Percentiles rank a stretch among this genome's conserved stretches.
These are phyloP conservation scores for Cladorrhinum samala DNA, from an alignment of 495 filamentous ascomycete species.

Conservation along the genomic window DNA sequence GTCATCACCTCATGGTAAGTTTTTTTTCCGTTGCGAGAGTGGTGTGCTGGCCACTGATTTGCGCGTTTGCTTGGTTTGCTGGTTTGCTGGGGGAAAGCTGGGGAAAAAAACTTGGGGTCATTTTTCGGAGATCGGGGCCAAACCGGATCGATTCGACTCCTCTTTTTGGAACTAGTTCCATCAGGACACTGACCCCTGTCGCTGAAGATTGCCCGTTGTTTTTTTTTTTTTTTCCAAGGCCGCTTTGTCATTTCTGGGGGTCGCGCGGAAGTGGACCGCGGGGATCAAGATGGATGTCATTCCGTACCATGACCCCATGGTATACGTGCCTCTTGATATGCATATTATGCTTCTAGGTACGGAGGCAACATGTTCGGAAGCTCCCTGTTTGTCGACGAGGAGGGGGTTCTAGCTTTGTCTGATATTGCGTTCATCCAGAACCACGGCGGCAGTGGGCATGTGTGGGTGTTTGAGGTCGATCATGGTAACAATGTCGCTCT, in stretches of 20 bases:
- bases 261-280: conserved; percentile 18
- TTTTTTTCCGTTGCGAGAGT: too few species aligned
- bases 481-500: too few species aligned
- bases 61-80: conserved; percentile 3
- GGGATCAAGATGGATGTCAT: conserved; percentile 18
- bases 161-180: neutral
- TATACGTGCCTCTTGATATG: conserved; percentile 31
- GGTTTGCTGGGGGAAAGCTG: conserved; percentile 16
- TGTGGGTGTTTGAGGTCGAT: neutral
- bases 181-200: conserved; percentile 20
- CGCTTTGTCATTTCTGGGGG: conserved; percentile 2
- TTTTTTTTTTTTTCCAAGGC: neutral
- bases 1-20: conserved; percentile 22
- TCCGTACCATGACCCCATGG: conserved; percentile 8
- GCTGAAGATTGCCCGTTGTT: conserved; percentile 15
- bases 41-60: neutral
- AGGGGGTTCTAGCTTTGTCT: conserved; percentile 4
- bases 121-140: conserved; percentile 8
- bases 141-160: conserved; percentile 19
- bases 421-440: conserved; percentile 19
- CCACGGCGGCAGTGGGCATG: neutral
- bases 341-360: conserved; percentile 10
- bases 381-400: conserved; percentile 20
- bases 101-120: conserved; percentile 6
- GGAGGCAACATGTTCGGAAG: conserved; percentile 11